Conservation (phyloP, 345 rosid species). For the Noccaea caerulescens region DNA sequence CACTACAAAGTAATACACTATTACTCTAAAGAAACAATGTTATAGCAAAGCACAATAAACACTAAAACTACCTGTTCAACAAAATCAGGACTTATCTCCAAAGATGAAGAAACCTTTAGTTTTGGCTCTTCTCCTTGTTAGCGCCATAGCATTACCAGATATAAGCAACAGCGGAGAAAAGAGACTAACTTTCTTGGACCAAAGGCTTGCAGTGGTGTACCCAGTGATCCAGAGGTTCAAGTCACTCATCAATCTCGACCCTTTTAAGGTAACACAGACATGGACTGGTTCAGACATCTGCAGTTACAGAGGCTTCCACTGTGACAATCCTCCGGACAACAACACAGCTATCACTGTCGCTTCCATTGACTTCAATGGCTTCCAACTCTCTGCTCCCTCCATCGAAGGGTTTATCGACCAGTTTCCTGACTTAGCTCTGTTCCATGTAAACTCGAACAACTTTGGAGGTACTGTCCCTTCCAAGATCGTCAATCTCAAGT, state of each 20-base stretch:
- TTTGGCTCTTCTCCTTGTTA: constrained; percentile 27
- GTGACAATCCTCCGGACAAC: constrained; percentile 85
- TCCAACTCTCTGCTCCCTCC: constrained; percentile 69
- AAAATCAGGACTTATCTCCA: neutral
- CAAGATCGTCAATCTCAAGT: constrained; percentile 60
- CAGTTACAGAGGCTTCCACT: constrained; percentile 77
- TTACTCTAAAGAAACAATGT: constrained; percentile 5
- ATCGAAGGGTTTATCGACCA: constrained; percentile 80
- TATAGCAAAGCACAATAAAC: neutral
- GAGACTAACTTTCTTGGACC: constrained; percentile 56
- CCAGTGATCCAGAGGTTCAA: constrained; percentile 79
- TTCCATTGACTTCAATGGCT: constrained; percentile 88
- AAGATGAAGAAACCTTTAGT: constrained; percentile 26
- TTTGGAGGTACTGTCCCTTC: constrained; percentile 66
- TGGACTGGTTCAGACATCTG: constrained; percentile 83
- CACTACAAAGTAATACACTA: neutral
- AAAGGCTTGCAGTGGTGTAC: constrained; percentile 71
- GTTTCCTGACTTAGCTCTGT: constrained; percentile 75
- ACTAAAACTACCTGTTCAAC: neutral
- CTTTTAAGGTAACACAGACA: constrained; percentile 64
- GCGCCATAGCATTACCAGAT: neutral
- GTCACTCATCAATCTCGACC: constrained; percentile 71
- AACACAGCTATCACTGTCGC: constrained; percentile 69
- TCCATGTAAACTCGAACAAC: constrained; percentile 86
- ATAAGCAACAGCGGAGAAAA: constrained; percentile 8